Conservation (phyloP, 1,139 yeast genomes). For the Yamadazyma aaseri region DNA sequence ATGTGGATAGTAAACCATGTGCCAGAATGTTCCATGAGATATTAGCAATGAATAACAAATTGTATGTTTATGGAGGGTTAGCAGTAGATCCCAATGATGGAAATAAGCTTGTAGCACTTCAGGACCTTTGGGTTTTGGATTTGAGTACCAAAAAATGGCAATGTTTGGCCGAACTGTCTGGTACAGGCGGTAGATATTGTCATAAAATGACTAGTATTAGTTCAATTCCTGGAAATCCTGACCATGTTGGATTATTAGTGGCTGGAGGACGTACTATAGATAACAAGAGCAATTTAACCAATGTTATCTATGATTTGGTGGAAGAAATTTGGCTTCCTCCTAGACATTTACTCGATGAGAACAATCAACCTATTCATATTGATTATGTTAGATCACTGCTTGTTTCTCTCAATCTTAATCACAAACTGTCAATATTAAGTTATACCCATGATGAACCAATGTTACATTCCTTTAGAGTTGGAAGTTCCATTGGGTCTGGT, state of each 20-base stretch:
- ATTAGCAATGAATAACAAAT: slow-evolving; percentile 43
- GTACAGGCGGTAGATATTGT: slow-evolving; percentile 35
- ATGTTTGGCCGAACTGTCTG: slow-evolving; percentile 25
- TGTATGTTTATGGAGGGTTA: slow-evolving; percentile 67
- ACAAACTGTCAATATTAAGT: slow-evolving; percentile 29
- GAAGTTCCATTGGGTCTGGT: slow-evolving; percentile 34
- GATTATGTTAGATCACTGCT: slow-evolving; percentile 36
- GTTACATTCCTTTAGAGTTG: slow-evolving; percentile 34
- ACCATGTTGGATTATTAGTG: slow-evolving; percentile 55
- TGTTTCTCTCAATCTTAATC: slow-evolving; percentile 18
- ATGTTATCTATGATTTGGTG: slow-evolving; percentile 55
- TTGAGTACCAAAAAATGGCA: slow-evolving; percentile 51
- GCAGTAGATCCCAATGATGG: slow-evolving; percentile 18
- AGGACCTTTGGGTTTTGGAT: slow-evolving; percentile 69
- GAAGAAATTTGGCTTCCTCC: slow-evolving; percentile 44
- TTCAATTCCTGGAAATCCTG: slow-evolving; percentile 39
- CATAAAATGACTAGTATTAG: slow-evolving; percentile 51
- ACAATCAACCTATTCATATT: slow-evolving; percentile 21
- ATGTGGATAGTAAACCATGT: slow-evolving; percentile 29
- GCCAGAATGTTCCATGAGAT: slow-evolving; percentile 64
- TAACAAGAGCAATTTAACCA: slow-evolving; percentile 39
- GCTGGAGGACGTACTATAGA: slow-evolving; percentile 58
- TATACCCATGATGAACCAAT: slow-evolving; percentile 27
- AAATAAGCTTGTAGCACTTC: slow-evolving; percentile 33
- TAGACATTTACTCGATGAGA: slow-evolving; percentile 4